These are phyloP conservation scores for Claviceps monticola DNA, from an alignment of 2,329 filamentous ascomycete genomes.

Conservation along the genomic window DNA sequence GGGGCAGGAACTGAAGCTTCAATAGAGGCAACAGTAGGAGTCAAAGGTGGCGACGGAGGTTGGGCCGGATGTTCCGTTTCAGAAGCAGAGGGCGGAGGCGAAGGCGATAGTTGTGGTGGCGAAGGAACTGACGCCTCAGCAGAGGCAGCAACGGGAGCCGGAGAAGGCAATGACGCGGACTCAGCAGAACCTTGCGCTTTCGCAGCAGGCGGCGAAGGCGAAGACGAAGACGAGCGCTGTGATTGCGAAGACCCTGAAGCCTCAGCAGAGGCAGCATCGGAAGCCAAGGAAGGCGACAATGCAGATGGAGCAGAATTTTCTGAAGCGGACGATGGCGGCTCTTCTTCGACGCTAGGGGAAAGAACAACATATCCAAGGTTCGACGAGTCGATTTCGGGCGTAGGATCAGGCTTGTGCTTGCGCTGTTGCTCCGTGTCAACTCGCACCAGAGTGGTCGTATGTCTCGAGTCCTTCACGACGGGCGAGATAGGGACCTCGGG, in stretches of 20 bases:
- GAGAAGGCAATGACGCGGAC: background rate
- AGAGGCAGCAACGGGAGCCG: background rate
- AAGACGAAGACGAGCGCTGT: no score
- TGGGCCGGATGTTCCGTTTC: background rate
- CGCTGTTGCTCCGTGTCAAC: background rate
- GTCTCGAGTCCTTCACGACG: background rate
- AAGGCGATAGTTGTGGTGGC: background rate
- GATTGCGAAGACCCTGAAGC: background rate
- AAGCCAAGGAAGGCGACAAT: background rate
- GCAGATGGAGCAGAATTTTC: background rate
- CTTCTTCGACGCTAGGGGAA: background rate
- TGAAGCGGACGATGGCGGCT: background rate
- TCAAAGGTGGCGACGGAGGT: background rate
- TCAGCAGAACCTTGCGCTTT: background rate
- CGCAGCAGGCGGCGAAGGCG: no score
- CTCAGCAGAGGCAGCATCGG: background rate
- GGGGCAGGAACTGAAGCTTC: background rate
- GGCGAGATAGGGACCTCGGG: constrained; percentile 3
- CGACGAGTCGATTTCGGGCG: background rate
- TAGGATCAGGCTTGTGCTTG: constrained; percentile 1
- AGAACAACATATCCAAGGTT: background rate
- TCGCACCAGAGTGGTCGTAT: background rate
- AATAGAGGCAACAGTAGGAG: background rate
- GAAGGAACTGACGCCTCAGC: background rate
- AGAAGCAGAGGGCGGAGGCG: background rate